These are phyloP conservation scores for Tremella yokohamensis DNA, from an alignment of 768 basidiomycete species.

Conservation along the genomic window DNA sequence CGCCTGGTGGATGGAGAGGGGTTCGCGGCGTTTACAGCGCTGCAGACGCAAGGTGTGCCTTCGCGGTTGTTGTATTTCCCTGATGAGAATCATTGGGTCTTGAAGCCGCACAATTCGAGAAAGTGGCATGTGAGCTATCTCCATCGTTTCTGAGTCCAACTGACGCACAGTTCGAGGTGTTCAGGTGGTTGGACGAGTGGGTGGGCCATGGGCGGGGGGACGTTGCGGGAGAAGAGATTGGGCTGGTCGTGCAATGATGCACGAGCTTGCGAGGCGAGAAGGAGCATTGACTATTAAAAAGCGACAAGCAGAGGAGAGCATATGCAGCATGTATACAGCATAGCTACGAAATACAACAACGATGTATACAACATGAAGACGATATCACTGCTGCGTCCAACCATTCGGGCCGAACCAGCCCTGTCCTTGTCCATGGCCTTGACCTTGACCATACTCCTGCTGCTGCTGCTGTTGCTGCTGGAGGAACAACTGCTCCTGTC, in stretches of 20 bases:
- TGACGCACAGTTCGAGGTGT: constrained; percentile 64
- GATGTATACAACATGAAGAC: too few species aligned
- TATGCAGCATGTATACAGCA: too few species aligned
- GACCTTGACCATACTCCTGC: not conserved
- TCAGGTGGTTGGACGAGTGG: constrained; percentile 73
- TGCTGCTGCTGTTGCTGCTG: not conserved
- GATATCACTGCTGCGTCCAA: too few species aligned
- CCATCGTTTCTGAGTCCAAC: not conserved
- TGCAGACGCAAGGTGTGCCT: constrained; percentile 37
- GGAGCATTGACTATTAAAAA: too few species aligned
- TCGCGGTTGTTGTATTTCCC: constrained; percentile 41
- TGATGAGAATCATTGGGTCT: constrained; percentile 57
- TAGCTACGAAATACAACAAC: too few species aligned
- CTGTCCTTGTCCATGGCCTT: not conserved
- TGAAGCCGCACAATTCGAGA: constrained; percentile 58
- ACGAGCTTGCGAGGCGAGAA: too few species aligned
- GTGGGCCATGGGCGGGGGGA: constrained; percentile 24
- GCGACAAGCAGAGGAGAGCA: too few species aligned
- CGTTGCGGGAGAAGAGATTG: too few species aligned
- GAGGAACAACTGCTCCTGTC: not conserved
- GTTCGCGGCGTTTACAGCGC: constrained; percentile 57
- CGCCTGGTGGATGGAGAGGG: constrained; percentile 80
- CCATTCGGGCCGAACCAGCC: not conserved
- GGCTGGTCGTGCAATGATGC: too few species aligned
- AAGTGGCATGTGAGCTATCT: constrained; percentile 62